Evolutionary conservation across 1,284 basidiomycete species (phyloP).

Genomic region (Apiotrichum siamense): DNA sequence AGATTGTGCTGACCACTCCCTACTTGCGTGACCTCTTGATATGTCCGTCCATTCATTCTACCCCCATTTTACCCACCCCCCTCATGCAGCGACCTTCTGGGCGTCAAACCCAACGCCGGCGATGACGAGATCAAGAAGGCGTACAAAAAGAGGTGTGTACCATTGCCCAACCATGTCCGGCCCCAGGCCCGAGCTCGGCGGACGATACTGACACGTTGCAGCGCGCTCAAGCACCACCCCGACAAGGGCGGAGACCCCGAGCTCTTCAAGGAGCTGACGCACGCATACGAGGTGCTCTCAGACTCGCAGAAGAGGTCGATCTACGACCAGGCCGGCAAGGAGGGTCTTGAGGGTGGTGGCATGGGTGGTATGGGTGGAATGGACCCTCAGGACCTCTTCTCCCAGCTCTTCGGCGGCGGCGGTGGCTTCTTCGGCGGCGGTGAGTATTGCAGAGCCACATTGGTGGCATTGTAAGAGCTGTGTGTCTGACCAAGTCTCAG

Average conservation of each 20-base stretch:
- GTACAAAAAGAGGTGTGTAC: conserved; percentile 77
- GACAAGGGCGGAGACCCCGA: conserved; percentile 98
- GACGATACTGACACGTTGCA: conserved; percentile 34
- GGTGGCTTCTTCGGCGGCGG: conserved; percentile 58
- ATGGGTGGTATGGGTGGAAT: conserved; percentile 76
- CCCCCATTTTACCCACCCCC: conserved; percentile 1
- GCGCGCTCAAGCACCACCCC: conserved; percentile 83
- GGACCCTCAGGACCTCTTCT: conserved; percentile 97
- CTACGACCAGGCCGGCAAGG: conserved; percentile 92
- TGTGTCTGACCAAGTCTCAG: conserved; percentile 1
- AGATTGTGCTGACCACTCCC: neutral
- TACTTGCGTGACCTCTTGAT: neutral
- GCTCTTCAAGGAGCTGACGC: conserved; percentile 94
- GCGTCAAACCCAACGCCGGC: conserved; percentile 67
- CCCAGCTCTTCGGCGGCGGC: conserved; percentile 82
- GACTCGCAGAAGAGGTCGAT: conserved; percentile 76
- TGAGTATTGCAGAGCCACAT: conserved; percentile 5
- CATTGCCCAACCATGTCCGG: neutral
- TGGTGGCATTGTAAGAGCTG: neutral
- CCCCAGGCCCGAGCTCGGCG: conserved; percentile 2
- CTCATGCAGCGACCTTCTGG: conserved; percentile 63
- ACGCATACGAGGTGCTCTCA: conserved; percentile 92
- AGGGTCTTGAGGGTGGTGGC: conserved; percentile 79
- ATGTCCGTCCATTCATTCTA: conserved; percentile 10
- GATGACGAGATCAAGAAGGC: conserved; percentile 87